Percentiles rank a stretch among this genome's conserved stretches.
Conservation (phyloP, 2,329 filamentous ascomycete genomes). For the Aspergillus sp. region DNA sequence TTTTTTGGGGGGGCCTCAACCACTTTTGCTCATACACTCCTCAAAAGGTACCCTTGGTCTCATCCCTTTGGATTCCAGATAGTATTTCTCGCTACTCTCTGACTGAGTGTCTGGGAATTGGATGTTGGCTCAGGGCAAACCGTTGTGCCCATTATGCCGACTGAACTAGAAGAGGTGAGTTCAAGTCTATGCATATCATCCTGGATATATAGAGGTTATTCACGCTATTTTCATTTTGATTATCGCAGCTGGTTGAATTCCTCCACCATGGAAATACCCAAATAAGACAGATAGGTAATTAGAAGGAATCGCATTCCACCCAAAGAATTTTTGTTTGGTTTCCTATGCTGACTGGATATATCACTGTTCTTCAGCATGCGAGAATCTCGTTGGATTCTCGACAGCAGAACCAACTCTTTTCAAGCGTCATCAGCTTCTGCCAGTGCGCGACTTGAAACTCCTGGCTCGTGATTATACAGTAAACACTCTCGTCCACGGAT, state of each 20-base stretch:
- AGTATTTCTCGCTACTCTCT: too few species aligned
- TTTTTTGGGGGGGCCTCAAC: too few species aligned
- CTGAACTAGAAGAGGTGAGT: conserved; percentile 65
- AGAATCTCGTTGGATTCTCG: conserved; percentile 78
- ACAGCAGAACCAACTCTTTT: conserved; percentile 72
- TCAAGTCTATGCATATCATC: background rate
- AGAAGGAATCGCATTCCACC: background rate
- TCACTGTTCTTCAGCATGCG: conserved; percentile 51
- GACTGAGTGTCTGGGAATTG: too few species aligned
- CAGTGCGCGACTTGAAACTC: conserved; percentile 79
- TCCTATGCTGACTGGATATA: background rate
- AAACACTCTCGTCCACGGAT: conserved; percentile 8
- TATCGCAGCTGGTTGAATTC: conserved; percentile 60
- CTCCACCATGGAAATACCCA: conserved; percentile 87
- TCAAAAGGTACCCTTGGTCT: too few species aligned
- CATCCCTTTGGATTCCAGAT: too few species aligned
- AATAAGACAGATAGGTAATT: conserved; percentile 66
- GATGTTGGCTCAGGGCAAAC: too few species aligned
- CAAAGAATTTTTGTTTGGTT: background rate
- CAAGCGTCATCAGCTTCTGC: conserved; percentile 68
- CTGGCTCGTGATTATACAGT: conserved; percentile 76
- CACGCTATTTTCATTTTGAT: background rate
- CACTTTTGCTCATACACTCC: too few species aligned
- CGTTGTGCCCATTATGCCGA: conserved; percentile 50
- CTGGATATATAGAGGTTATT: too few species aligned